These are phyloP conservation scores for Trichoderma guizhouense DNA, from an alignment of 2,329 filamentous ascomycete species.

Conservation along the genomic window DNA sequence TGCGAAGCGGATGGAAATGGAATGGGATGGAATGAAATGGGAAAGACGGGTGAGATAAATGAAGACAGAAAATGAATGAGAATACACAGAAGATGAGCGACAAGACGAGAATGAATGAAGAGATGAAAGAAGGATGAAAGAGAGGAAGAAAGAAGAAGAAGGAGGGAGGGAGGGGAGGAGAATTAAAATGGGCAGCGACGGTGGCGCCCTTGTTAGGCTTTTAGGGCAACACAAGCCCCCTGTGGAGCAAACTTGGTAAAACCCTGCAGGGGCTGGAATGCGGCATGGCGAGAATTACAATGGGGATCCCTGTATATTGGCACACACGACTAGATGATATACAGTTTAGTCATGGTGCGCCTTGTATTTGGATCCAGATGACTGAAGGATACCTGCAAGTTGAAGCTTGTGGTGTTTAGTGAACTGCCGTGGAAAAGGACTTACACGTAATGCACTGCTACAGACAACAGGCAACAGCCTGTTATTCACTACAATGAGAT, in stretches of 20 bases:
- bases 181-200: background rate
- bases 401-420: background rate
- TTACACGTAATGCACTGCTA: background rate
- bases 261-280: background rate
- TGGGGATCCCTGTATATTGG: background rate
- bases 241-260: background rate
- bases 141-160: background rate
- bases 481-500: background rate
- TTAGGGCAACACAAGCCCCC: background rate
- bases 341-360: background rate
- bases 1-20: background rate
- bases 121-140: background rate
- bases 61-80: background rate
- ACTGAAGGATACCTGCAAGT: background rate
- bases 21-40: background rate
- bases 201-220: background rate
- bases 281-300: background rate
- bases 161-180: background rate
- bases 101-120: background rate
- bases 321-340: background rate
- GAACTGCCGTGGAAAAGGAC: background rate
- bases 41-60: background rate
- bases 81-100: background rate
- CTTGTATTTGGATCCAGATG: background rate
- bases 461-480: background rate